Conservation (phyloP, 345 rosid species). For the Carallia brachiata region DNA sequence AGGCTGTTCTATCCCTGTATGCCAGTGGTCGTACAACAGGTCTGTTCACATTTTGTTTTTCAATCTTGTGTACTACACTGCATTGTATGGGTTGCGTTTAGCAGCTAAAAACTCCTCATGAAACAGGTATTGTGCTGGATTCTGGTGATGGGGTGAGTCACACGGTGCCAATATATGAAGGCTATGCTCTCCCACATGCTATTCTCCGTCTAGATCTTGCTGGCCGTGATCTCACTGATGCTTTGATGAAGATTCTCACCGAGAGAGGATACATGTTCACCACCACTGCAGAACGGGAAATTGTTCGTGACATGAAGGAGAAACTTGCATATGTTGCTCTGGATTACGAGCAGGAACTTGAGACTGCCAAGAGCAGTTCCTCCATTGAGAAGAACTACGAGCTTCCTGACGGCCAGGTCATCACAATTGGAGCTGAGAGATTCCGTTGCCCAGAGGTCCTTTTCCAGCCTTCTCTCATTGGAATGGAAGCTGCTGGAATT, state of each 20-base stretch:
- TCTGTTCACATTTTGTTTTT: slow-evolving; percentile 1
- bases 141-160: slow-evolving; percentile 73
- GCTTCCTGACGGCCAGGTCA: slow-evolving; percentile 60
- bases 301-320: slow-evolving; percentile 87
- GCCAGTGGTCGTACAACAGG: slow-evolving; percentile 66
- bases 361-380: slow-evolving; percentile 64
- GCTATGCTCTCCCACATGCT: slow-evolving; percentile 67
- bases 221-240: slow-evolving; percentile 64
- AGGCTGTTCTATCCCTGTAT: slow-evolving; percentile 55
- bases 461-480: slow-evolving; percentile 64
- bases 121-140: slow-evolving; percentile 61
- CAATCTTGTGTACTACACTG: background rate
- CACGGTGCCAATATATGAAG: slow-evolving; percentile 68
- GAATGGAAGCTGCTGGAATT: slow-evolving; percentile 69
- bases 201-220: slow-evolving; percentile 66
- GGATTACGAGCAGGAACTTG: slow-evolving; percentile 59
- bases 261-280: slow-evolving; percentile 71
- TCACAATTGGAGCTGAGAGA: slow-evolving; percentile 66
- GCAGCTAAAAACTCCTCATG: background rate
- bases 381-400: slow-evolving; percentile 63
- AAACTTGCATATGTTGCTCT: slow-evolving; percentile 65
- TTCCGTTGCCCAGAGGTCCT: slow-evolving; percentile 72
- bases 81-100: background rate
- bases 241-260: slow-evolving; percentile 59
- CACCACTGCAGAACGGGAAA: slow-evolving; percentile 79